phyloP scores from a whole-genome alignment of 2,329 filamentous ascomycete genomes.

The Paramyrothecium sp. region DNA sequence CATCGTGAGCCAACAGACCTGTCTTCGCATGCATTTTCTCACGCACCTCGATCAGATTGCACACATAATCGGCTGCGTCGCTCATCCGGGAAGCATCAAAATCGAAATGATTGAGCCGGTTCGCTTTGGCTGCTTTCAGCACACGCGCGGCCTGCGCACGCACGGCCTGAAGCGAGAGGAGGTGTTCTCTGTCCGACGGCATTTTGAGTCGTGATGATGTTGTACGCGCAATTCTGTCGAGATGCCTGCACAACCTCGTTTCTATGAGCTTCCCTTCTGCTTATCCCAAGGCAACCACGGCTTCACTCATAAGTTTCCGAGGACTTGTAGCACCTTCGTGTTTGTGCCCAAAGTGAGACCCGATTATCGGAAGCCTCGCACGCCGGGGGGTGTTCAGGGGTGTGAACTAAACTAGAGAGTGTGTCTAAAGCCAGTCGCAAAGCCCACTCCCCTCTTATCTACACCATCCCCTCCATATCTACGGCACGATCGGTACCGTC shows the following conservation, averaged over 20 bases:
- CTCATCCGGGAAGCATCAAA: constrained; percentile 35
- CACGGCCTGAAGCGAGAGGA: constrained; percentile 33
- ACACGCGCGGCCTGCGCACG: constrained; percentile 32
- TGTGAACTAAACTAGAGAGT: neutral
- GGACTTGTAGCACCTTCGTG: neutral
- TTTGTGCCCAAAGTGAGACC: neutral
- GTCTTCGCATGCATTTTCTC: neutral
- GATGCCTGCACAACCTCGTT: too few species aligned
- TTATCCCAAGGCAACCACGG: too few species aligned
- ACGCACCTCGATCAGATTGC: constrained; percentile 38
- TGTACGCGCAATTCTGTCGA: neutral
- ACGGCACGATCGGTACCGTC: too few species aligned
- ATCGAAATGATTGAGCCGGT: constrained; percentile 39
- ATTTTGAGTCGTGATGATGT: neutral
- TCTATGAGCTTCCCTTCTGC: too few species aligned
- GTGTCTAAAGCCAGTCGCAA: neutral
- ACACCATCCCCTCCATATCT: neutral
- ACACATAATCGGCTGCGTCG: constrained; percentile 39
- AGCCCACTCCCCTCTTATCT: neutral
- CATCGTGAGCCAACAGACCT: constrained; percentile 2
- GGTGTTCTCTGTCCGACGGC: constrained; percentile 22
- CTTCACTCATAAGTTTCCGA: too few species aligned
- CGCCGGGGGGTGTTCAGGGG: neutral
- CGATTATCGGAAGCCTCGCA: neutral
- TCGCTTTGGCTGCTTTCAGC: constrained; percentile 31